These are phyloP conservation scores for Bipolaris zeicola DNA, from an alignment of 2,329 filamentous ascomycete genomes.

Conservation along the genomic window DNA sequence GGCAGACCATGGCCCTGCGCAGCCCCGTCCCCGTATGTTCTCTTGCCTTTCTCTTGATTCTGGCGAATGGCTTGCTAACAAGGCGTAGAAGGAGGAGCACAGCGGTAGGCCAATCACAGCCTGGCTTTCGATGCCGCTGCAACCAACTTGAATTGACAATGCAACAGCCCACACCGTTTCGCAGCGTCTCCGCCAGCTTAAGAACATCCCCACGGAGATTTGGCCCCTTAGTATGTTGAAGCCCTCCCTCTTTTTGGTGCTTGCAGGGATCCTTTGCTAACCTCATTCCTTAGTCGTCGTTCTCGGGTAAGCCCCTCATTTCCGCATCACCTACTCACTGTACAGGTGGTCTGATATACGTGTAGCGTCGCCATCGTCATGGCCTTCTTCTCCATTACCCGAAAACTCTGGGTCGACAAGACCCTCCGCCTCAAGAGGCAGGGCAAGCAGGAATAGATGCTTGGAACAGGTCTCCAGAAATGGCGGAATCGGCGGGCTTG, in stretches of 20 bases:
- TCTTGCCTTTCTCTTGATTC: not conserved
- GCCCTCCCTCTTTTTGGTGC: not conserved
- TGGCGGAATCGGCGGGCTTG: slow-evolving; percentile 15
- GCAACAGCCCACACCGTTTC: slow-evolving; percentile 88
- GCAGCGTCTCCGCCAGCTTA: slow-evolving; percentile 88
- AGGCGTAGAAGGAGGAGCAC: slow-evolving; percentile 65
- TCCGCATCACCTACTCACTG: not conserved
- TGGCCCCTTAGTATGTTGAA: slow-evolving; percentile 80
- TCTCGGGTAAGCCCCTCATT: slow-evolving; percentile 68
- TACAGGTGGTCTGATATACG: slow-evolving; percentile 30
- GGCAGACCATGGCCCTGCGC: slow-evolving; percentile 57
- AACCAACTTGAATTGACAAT: slow-evolving; percentile 25
- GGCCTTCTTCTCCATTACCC: slow-evolving; percentile 78
- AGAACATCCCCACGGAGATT: slow-evolving; percentile 91
- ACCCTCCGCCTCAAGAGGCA: slow-evolving; percentile 85
- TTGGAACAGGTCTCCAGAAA: not conserved
- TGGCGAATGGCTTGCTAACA: slow-evolving; percentile 47
- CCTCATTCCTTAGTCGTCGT: slow-evolving; percentile 69
- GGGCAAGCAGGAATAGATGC: slow-evolving; percentile 44
- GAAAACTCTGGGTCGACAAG: slow-evolving; percentile 88
- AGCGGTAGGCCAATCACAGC: slow-evolving; percentile 58
- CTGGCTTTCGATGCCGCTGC: not conserved
- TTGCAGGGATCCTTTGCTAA: slow-evolving; percentile 21
- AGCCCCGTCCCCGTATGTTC: slow-evolving; percentile 72
- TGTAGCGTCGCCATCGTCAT: slow-evolving; percentile 71